These are phyloP conservation scores for Aspergillus sergii DNA, from an alignment of 2,329 filamentous ascomycete genomes.

Conservation along the genomic window DNA sequence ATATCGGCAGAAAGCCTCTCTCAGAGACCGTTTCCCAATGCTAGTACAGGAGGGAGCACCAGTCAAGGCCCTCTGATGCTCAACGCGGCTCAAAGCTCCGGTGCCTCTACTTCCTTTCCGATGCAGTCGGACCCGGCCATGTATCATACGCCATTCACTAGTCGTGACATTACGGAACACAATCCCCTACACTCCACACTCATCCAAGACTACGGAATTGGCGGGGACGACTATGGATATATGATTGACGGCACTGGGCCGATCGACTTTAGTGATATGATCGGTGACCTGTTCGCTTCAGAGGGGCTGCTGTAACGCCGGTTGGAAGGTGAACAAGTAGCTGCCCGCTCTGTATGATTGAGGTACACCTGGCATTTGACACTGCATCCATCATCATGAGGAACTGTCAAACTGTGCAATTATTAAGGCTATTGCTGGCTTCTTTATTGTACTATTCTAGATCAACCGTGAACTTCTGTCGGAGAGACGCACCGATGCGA, in stretches of 20 bases:
- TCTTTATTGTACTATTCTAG: background rate
- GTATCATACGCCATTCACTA: background rate
- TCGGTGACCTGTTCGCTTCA: background rate
- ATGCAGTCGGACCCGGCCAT: background rate
- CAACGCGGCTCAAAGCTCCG: background rate
- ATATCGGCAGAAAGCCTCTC: background rate
- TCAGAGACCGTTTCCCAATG: background rate
- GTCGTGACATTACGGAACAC: background rate
- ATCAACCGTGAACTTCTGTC: background rate
- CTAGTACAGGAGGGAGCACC: background rate
- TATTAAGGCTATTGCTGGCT: too few relatives aligned
- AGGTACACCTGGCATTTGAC: background rate
- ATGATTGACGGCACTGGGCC: background rate
- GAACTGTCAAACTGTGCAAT: background rate
- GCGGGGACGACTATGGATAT: background rate
- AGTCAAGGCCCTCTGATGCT: background rate
- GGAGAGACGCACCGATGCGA: background rate
- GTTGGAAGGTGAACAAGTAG: too few relatives aligned
- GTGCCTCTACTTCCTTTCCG: background rate
- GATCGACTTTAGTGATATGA: conserved; percentile 5
- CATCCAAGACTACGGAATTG: background rate
- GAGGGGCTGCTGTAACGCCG: background rate
- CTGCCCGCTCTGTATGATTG: background rate
- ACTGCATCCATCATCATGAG: background rate
- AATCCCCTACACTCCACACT: background rate